Conservation (phyloP, 768 basidiomycete species). For the Tricholoma saponaceum region DNA sequence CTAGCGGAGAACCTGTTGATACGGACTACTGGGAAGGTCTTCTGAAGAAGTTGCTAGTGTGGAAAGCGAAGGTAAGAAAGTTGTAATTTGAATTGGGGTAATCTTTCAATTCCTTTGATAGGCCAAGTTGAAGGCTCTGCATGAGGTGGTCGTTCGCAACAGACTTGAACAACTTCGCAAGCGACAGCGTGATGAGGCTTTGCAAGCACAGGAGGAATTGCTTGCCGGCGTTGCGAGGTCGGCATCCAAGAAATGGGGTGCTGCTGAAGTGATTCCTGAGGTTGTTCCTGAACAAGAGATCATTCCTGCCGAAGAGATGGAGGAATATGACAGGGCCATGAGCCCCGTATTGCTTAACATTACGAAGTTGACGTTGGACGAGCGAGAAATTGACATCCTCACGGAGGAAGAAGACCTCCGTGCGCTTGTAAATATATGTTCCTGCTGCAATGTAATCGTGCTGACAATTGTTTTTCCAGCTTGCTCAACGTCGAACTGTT, state of each 20-base stretch:
- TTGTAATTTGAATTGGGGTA: constrained; percentile 8
- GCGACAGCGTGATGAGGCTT: constrained; percentile 91
- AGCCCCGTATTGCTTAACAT: constrained; percentile 77
- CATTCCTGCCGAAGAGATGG: constrained; percentile 57
- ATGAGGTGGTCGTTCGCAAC: constrained; percentile 96
- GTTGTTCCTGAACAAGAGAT: constrained; percentile 29
- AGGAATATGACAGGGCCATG: constrained; percentile 84
- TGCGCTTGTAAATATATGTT: constrained; percentile 50
- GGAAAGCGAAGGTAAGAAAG: constrained; percentile 84
- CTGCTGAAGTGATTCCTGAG: constrained; percentile 32
- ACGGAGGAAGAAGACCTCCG: constrained; percentile 61
- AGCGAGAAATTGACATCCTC: constrained; percentile 77
- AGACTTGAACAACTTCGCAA: constrained; percentile 94
- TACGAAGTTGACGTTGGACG: constrained; percentile 65
- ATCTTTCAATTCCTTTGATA: constrained; percentile 25
- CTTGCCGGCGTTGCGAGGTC: constrained; percentile 71
- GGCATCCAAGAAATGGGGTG: constrained; percentile 35
- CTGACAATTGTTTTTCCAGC: constrained; percentile 35
- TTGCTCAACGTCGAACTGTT: constrained; percentile 75
- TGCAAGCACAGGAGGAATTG: constrained; percentile 89
- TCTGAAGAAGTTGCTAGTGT: constrained; percentile 87
- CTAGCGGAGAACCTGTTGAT: constrained; percentile 92
- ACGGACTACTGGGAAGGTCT: constrained; percentile 97
- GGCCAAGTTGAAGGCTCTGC: constrained; percentile 89
- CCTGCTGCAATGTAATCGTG: constrained; percentile 2